Base-by-base conservation (phyloP, 768 basidiomycete species). In the Pisolithus tinctorius region DNA sequence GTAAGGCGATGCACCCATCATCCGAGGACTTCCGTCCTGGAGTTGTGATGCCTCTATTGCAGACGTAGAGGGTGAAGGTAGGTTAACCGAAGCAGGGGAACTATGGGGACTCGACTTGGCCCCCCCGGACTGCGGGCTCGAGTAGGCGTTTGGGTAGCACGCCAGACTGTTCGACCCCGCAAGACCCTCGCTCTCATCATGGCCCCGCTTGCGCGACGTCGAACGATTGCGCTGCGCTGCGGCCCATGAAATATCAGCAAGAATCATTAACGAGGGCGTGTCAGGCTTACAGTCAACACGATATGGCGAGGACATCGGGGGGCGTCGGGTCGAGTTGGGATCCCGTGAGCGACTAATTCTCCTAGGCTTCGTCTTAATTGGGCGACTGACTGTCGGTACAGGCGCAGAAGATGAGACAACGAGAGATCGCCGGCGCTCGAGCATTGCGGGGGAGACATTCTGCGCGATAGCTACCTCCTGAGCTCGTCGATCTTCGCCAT, bases 181-280 rank as follows among this genome's bases (percentile, higher is more conserved):
- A 4, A 75, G 63, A 42, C 70, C 69, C 47, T 82, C 81, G 36
- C 74, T 74, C 54, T 88, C 87, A 57, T 87, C 85, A 51, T 74
- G 81, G 14, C 80, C 84, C 36, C 87, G 81, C 65, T 80, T 82
- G 45, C 87, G 82, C 38, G 88, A 89, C 2, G 84, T 77, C 40
- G 87, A 90, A 57, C 87, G 74, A 42, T 87, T 85, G 54, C 87
- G 77, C 56, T 82, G 80, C 27, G 81, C 82, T 71, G 73, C 11
- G 49, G 37, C 50, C 41, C 52, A 54, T 37, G 51, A 49, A 36
- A 48, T 36, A 48, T 63, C 48, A 65, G 54, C 55, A 45, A 58
- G 38, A 17, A 49, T 47, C 41, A 20, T 45, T 13, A 42, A 10
- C 36, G 52, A 53, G 7, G 5, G 46, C 5, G 25, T 38, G 45